A percentile compares a stretch with the other conserved stretches of the same genome.
Conservation (phyloP, 2,329 filamentous ascomycete genomes). For the Daldinia sp. region DNA sequence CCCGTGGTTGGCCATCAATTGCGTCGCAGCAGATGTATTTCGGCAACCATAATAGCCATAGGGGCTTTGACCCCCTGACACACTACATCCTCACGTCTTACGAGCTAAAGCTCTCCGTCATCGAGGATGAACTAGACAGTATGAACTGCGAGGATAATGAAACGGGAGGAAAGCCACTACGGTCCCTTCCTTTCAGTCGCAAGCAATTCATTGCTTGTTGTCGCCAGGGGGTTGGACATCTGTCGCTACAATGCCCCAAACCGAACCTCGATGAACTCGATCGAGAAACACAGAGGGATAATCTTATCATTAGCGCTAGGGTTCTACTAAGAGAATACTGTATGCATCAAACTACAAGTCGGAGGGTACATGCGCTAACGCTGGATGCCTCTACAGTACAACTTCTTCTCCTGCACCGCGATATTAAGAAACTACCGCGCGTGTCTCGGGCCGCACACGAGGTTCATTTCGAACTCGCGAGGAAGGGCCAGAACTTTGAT, state of each 20-base stretch:
- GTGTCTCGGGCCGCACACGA: conserved; percentile 29
- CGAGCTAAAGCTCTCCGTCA: conserved; percentile 35
- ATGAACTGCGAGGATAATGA: conserved; percentile 29
- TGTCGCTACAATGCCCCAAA: not conserved
- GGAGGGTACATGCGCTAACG: not conserved
- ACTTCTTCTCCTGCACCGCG: conserved; percentile 3
- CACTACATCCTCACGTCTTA: conserved; percentile 24
- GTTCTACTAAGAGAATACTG: conserved; percentile 32
- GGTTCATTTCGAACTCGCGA: conserved; percentile 21
- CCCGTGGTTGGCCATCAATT: conserved; percentile 33
- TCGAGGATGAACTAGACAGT: conserved; percentile 35
- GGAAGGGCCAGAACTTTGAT: conserved; percentile 28
- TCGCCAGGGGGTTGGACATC: conserved; percentile 17
- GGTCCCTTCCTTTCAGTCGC: conserved; percentile 38
- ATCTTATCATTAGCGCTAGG: conserved; percentile 18
- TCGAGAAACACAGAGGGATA: conserved; percentile 31
- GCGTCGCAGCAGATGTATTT: conserved; percentile 33
- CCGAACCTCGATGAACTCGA: conserved; percentile 9
- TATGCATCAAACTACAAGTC: conserved; percentile 11
- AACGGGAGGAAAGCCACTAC: conserved; percentile 15
- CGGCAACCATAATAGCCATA: conserved; percentile 33
- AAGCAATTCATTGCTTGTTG: conserved; percentile 35
- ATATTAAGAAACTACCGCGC: conserved; percentile 25
- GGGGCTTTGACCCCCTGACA: conserved; percentile 32
- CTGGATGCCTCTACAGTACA: not conserved